These are phyloP conservation scores for Ilex asprella DNA, from an alignment of 257 asterid species.

Conservation along the genomic window DNA sequence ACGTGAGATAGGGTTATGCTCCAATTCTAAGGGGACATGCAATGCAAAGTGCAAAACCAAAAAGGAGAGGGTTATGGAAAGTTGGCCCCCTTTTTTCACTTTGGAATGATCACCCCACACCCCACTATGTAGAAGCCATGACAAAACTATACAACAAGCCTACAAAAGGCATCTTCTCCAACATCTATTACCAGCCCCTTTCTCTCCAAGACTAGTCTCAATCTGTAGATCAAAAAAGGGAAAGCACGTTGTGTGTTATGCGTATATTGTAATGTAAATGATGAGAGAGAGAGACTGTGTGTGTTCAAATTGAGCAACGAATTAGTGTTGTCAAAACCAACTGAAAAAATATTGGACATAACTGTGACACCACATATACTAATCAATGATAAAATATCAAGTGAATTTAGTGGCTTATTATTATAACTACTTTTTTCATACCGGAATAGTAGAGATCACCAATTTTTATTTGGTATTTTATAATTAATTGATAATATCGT, in stretches of 20 bases:
- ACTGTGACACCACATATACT: too few relatives aligned
- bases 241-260: constrained; percentile 14
- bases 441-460: too few relatives aligned
- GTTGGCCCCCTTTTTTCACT: constrained; percentile 32
- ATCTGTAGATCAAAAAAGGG: constrained; percentile 25
- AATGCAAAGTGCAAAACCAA: constrained; percentile 25
- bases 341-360: too few relatives aligned
- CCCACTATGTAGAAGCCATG: constrained; percentile 19
- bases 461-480: too few relatives aligned
- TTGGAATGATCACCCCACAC: constrained; percentile 28
- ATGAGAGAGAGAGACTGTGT: not conserved
- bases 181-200: constrained; percentile 6
- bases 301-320: too few relatives aligned
- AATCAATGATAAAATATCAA: too few relatives aligned
- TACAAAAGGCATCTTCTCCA: constrained; percentile 13
- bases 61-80: constrained; percentile 29
- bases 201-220: constrained; percentile 25
- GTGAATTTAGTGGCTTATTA: too few relatives aligned
- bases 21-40: constrained; percentile 33
- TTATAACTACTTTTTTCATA: too few relatives aligned
- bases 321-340: too few relatives aligned
- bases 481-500: too few relatives aligned
- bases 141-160: constrained; percentile 14
- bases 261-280: not conserved
- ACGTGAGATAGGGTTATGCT: constrained; percentile 20